Conservation (phyloP, 192 early-diverging fungal genomes). For the Coemansia sp. region DNA sequence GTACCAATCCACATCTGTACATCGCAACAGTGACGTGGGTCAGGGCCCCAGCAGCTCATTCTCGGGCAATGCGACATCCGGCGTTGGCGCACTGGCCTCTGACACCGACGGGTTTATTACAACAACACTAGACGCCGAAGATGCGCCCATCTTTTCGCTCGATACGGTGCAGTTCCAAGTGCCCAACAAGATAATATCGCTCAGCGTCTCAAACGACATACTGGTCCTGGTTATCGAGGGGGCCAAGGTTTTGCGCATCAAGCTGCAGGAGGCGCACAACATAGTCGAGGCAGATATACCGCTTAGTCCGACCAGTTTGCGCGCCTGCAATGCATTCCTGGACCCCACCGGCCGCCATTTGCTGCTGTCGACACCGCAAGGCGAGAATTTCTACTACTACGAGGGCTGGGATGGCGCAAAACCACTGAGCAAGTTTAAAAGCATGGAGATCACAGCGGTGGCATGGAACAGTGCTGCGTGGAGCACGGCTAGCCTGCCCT, state of each 20-base stretch:
- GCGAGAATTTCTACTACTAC: conserved; percentile 91
- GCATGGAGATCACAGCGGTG: conserved; percentile 80
- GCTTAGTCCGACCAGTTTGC: conserved; percentile 27
- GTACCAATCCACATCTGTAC: conserved; percentile 31
- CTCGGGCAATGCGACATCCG: neutral
- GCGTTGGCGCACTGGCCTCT: conserved; percentile 6
- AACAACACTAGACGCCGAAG: conserved; percentile 43
- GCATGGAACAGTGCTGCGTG: conserved; percentile 78
- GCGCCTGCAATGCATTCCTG: conserved; percentile 69
- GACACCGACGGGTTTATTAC: conserved; percentile 44
- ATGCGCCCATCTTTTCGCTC: conserved; percentile 73
- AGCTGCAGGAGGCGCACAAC: conserved; percentile 77
- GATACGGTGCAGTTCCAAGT: conserved; percentile 90
- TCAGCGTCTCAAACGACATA: conserved; percentile 83
- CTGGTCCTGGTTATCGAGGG: conserved; percentile 79
- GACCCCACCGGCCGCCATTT: conserved; percentile 89
- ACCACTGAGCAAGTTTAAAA: conserved; percentile 75
- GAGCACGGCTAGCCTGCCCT: conserved; percentile 17
- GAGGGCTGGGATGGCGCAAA: conserved; percentile 85
- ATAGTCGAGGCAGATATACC: conserved; percentile 47
- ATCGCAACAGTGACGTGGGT: neutral
- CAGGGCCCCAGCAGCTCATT: conserved; percentile 2
- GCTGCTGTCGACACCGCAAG: conserved; percentile 83
- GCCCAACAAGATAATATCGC: conserved; percentile 69
- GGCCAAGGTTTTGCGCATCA: conserved; percentile 80